phyloP scores from a whole-genome alignment of 441 rosid species.

The Pelargonium myrrhifolium region DNA sequence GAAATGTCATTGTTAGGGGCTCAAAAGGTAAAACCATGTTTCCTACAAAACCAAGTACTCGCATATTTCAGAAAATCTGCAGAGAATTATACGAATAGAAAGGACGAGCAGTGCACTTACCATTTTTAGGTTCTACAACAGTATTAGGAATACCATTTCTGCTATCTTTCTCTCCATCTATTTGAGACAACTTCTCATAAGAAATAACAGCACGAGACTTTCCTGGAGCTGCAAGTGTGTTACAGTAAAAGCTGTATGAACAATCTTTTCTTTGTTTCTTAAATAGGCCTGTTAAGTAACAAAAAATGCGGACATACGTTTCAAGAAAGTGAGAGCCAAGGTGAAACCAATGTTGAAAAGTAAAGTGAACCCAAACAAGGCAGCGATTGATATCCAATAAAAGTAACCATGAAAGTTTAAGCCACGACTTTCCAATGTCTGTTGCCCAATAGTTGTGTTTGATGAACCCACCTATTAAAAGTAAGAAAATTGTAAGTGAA shows the following conservation, averaged over 20 bases:
- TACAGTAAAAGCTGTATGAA: not conserved
- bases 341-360: conserved; percentile 44
- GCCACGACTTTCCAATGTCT: conserved; percentile 43
- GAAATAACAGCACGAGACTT: conserved; percentile 43
- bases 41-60: conserved; percentile 28
- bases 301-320: conserved; percentile 35
- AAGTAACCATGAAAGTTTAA: conserved; percentile 37
- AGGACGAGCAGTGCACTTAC: conserved; percentile 5
- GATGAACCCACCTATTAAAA: conserved; percentile 22
- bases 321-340: conserved; percentile 48
- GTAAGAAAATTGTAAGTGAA: not conserved
- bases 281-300: not conserved
- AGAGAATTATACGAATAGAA: not conserved
- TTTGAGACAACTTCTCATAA: conserved; percentile 27
- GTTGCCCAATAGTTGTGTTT: conserved; percentile 39
- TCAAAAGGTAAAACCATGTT: conserved; percentile 51
- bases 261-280: not conserved
- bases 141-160: conserved; percentile 3
- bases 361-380: conserved; percentile 42
- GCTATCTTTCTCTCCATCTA: conserved; percentile 18
- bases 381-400: conserved; percentile 60
- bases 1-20: conserved; percentile 50
- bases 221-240: conserved; percentile 44
- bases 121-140: conserved; percentile 15
- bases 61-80: not conserved